Conservation (phyloP, 2,329 filamentous ascomycete species). For the Aspergillus caelatus region DNA sequence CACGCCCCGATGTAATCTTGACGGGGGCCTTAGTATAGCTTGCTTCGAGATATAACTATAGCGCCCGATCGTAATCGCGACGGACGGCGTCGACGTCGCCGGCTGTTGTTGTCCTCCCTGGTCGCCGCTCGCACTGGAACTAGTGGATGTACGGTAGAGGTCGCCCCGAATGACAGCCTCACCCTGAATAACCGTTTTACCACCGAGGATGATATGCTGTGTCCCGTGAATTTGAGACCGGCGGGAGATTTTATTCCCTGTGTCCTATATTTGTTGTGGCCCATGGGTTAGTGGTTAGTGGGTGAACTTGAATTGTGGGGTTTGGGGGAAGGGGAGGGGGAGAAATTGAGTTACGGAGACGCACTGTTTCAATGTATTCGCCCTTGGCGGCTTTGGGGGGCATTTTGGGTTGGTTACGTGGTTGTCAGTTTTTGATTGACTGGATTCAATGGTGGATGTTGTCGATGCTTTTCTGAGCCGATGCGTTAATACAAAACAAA, state of each 20-base stretch:
- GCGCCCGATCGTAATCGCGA: slow-evolving; percentile 80
- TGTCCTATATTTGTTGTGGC: slow-evolving; percentile 64
- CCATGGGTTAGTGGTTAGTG: slow-evolving; percentile 5
- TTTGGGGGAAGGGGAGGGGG: slow-evolving; percentile 1
- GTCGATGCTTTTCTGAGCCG: neutral
- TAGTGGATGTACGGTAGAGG: slow-evolving; percentile 60
- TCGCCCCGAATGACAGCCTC: slow-evolving; percentile 94
- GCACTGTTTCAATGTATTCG: slow-evolving; percentile 95
- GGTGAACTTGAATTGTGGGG: slow-evolving; percentile 10
- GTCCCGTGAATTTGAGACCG: slow-evolving; percentile 90
- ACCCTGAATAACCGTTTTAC: slow-evolving; percentile 92
- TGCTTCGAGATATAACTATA: slow-evolving; percentile 86
- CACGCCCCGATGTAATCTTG: slow-evolving; percentile 74
- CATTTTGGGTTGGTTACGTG: slow-evolving; percentile 51
- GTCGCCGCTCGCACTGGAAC: slow-evolving; percentile 30
- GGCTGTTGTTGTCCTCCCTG: slow-evolving; percentile 8
- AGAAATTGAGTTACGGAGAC: slow-evolving; percentile 22
- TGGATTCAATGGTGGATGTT: neutral
- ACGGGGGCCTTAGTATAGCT: slow-evolving; percentile 79
- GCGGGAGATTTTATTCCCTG: slow-evolving; percentile 96
- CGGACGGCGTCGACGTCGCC: slow-evolving; percentile 35
- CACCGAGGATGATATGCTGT: slow-evolving; percentile 95
- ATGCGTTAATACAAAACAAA: too few relatives aligned
- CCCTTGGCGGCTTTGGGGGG: slow-evolving; percentile 77
- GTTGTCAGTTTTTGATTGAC: neutral